Percentiles rank a stretch among this genome's conserved stretches.
These are phyloP conservation scores for Dothistroma septosporum DNA, from an alignment of 2,329 filamentous ascomycete genomes.

Conservation along the genomic window DNA sequence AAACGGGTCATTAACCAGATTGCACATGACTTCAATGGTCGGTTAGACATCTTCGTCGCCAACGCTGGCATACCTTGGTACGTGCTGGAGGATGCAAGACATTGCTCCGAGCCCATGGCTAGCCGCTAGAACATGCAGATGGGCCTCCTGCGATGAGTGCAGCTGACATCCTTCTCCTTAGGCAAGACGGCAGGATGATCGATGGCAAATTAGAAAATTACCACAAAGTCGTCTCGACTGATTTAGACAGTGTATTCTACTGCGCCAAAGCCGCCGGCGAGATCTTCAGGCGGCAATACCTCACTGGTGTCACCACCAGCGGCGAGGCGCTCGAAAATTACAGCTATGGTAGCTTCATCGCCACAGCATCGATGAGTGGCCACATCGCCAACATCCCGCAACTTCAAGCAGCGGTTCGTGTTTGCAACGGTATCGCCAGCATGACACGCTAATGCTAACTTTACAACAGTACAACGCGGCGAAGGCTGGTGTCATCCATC, in stretches of 20 bases:
- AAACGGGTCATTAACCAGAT: conserved; percentile 55
- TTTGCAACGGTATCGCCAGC: not conserved
- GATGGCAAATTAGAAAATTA: conserved; percentile 63
- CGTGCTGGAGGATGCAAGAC: no score
- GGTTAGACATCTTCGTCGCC: conserved; percentile 71
- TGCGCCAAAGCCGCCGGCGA: conserved; percentile 54
- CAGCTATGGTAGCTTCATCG: conserved; percentile 48
- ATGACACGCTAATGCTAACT: not conserved
- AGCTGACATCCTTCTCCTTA: no score
- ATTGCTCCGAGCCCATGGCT: no score
- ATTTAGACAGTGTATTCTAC: conserved; percentile 54
- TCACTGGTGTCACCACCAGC: conserved; percentile 55
- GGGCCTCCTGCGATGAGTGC: not conserved
- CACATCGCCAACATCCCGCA: conserved; percentile 36
- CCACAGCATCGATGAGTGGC: conserved; percentile 37
- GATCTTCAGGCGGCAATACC: conserved; percentile 67
- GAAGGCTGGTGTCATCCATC: conserved; percentile 55
- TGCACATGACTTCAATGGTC: conserved; percentile 62
- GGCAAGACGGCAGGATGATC: conserved; percentile 57
- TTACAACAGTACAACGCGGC: conserved; percentile 47
- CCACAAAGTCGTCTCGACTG: conserved; percentile 63
- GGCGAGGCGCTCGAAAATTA: conserved; percentile 41
- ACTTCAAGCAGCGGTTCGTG: conserved; percentile 51
- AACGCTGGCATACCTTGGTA: conserved; percentile 69
- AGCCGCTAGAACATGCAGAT: conserved; percentile 39